A percentile compares a stretch with the other conserved stretches of the same genome.
Conservation (phyloP, 441 rosid genomes). For the Capsella rubella region DNA sequence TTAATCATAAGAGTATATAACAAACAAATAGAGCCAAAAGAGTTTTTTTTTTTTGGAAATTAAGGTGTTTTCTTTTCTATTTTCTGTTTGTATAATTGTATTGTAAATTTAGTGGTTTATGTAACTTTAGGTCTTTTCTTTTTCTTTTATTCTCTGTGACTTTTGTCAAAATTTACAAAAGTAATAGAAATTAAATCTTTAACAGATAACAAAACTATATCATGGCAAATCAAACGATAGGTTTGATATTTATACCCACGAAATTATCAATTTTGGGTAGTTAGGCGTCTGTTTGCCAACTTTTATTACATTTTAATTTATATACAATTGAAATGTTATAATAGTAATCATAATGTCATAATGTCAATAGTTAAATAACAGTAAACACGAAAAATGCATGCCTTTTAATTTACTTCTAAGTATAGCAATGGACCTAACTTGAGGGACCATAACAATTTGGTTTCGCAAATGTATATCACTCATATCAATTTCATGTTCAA, state of each 20-base stretch:
- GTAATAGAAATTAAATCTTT: too few species aligned
- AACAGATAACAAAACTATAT: not conserved
- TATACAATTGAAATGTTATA: conserved; percentile 26
- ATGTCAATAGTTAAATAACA: conserved; percentile 19
- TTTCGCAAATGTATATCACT: conserved; percentile 11
- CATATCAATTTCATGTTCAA: conserved; percentile 44
- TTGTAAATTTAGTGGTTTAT: too few species aligned
- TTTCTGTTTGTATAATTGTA: too few species aligned
- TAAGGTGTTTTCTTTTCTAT: too few species aligned
- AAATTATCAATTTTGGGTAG: conserved; percentile 25
- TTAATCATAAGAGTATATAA: too few species aligned
- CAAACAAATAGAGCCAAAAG: too few species aligned
- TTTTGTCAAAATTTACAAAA: too few species aligned
- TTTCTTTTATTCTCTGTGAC: too few species aligned
- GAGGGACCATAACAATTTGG: conserved; percentile 39
- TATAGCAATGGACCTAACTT: conserved; percentile 31
- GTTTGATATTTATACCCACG: not conserved
- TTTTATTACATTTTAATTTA: not conserved
- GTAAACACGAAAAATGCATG: conserved; percentile 38
- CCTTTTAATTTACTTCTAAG: conserved; percentile 42
- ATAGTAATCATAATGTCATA: not conserved
- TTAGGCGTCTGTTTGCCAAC: conserved; percentile 38
- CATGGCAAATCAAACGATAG: conserved; percentile 8
- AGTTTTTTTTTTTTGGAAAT: too few species aligned
- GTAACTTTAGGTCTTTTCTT: too few species aligned